Conservation (phyloP, 2,329 filamentous ascomycete species). For the Metarhizium sp. region DNA sequence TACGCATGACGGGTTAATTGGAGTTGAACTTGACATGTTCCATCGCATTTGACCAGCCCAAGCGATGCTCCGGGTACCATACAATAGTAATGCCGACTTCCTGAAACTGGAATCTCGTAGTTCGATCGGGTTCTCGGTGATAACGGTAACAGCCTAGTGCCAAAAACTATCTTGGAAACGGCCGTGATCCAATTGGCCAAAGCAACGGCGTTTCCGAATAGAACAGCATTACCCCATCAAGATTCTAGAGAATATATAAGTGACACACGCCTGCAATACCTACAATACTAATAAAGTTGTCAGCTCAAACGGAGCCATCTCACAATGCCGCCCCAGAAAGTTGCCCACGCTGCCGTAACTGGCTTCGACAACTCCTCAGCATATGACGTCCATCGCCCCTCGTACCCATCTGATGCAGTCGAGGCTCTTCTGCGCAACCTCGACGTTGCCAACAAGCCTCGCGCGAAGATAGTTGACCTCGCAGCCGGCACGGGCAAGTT, state of each 20-base stretch:
- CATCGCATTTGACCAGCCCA: too few relatives aligned
- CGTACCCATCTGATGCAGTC: slow-evolving; percentile 52
- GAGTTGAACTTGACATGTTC: too few relatives aligned
- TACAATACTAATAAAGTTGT: too few relatives aligned
- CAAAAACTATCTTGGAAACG: not conserved
- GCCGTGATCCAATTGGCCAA: too few relatives aligned
- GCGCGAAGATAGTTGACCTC: slow-evolving; percentile 50
- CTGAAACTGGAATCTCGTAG: not conserved
- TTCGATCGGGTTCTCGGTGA: slow-evolving; percentile 2
- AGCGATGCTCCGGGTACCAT: too few relatives aligned
- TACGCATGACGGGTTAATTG: not conserved
- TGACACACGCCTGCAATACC: too few relatives aligned
- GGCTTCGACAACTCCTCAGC: slow-evolving; percentile 55
- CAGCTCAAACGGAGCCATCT: too few relatives aligned
- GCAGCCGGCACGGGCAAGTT: slow-evolving; percentile 64
- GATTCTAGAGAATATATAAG: too few relatives aligned
- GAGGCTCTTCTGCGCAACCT: slow-evolving; percentile 46
- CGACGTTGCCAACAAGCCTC: slow-evolving; percentile 34
- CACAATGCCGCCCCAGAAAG: slow-evolving; percentile 12
- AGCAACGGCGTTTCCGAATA: too few relatives aligned
- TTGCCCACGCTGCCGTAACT: slow-evolving; percentile 38
- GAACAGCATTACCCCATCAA: too few relatives aligned
- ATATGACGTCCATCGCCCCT: slow-evolving; percentile 61
- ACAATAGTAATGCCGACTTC: too few relatives aligned
- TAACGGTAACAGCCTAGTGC: not conserved